Base-by-base conservation (phyloP, 2,329 filamentous ascomycete species). In the Sphaceloma murrayae region DNA sequence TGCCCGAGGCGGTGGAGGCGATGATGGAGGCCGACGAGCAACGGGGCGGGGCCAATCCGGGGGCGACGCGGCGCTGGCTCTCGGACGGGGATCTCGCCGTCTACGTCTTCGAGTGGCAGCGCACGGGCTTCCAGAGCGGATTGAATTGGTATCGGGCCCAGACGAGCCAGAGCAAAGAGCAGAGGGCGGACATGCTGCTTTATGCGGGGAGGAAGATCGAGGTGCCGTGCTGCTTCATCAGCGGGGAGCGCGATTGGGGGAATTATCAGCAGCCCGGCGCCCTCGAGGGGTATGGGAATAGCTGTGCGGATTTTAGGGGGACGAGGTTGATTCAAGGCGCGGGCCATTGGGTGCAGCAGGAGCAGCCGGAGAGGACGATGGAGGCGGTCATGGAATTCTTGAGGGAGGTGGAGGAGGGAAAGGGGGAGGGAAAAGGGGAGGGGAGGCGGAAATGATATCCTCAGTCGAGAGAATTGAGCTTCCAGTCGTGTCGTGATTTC, bases 271-370 rank as follows among this genome's bases (percentile, higher is more conserved):
- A 79, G 51, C 78, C 78, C 0, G 77, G 77, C 1, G 77, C 71
- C 0, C 56, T 84, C 3, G 75, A 82, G 54, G 68, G 67, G 19
- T 73, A 77, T 58, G 64, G 63, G 4, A 60, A 66, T 45, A 52
- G 50, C 16, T 80, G 75, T 50, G 62, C 59, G 18, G 67, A 71
- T 47, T 80, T 76, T 54, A 64, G 65, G 39, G 73, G 74, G 1
- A 58, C 65, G 24, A 69, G 56, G 39, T 61, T 78, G 13, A 62
- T 83, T 9, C 69, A 78, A 11, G 69, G 69, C 1, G 78, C 77
- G 3, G 80, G 80, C 0, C 80, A 84, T 62, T 84, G 80, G 80
- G 72, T 80, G 26, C 78, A 80, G 55, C 77, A 82, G 58, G 78
- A 83, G 57, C 67, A 75, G 55, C 72, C 77, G 1, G 68, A 73